Conservation (phyloP, 306 rosid genomes). For the Corylus avellana region DNA sequence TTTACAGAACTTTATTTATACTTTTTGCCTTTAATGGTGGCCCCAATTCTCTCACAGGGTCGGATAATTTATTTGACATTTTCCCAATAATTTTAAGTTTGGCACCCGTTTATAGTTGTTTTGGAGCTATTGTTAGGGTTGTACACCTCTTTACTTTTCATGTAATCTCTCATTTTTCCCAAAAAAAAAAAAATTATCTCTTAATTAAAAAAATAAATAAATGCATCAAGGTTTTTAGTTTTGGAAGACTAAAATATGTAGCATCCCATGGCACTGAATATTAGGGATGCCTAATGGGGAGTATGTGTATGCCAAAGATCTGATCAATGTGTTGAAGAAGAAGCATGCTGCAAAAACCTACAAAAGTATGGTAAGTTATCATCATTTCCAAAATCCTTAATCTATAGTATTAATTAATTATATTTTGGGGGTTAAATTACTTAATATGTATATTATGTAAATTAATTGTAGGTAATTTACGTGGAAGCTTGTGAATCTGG, state of each 20-base stretch:
- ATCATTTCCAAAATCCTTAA: neutral
- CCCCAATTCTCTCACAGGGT: too few relatives aligned
- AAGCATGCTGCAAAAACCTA: conserved; percentile 49
- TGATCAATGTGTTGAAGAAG: conserved; percentile 46
- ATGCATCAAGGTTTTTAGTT: neutral
- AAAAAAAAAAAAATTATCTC: neutral
- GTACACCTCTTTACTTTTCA: too few relatives aligned
- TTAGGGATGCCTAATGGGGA: conserved; percentile 47
- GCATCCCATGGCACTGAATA: neutral
- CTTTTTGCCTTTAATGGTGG: too few relatives aligned
- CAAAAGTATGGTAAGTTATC: conserved; percentile 47
- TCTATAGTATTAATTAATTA: neutral
- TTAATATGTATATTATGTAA: neutral
- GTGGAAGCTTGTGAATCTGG: conserved; percentile 85
- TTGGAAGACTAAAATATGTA: neutral
- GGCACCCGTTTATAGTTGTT: too few relatives aligned
- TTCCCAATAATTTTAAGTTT: too few relatives aligned
- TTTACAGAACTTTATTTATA: too few relatives aligned
- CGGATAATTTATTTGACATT: too few relatives aligned
- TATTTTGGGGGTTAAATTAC: neutral
- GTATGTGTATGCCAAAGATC: conserved; percentile 30
- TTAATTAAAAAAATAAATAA: too few relatives aligned
- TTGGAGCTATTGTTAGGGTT: too few relatives aligned
- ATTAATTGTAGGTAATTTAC: conserved; percentile 32
- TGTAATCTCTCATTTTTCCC: too few relatives aligned